These are phyloP conservation scores for Ramularia endophylla DNA, from an alignment of 2,329 filamentous ascomycete genomes.

Conservation along the genomic window DNA sequence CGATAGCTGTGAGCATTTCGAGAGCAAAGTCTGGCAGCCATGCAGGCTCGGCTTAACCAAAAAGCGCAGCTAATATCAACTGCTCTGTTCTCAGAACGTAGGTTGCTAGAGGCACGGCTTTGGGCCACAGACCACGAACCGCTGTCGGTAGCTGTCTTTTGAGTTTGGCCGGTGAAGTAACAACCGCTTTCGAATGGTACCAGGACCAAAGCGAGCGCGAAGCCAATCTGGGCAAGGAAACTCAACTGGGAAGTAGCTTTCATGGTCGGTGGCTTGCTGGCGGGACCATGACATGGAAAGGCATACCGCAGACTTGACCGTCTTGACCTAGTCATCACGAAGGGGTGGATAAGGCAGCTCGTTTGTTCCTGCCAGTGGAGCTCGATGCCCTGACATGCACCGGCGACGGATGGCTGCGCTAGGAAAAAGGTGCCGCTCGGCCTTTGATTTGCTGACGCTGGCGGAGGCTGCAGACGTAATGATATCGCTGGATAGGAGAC, in stretches of 20 bases:
- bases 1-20: no score
- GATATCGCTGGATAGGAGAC: neutral
- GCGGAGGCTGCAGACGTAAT: neutral
- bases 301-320: constrained; percentile 2
- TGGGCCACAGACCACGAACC: constrained; percentile 6
- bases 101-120: no score
- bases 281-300: constrained; percentile 13
- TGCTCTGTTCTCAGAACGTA: no score
- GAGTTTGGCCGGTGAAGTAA: constrained; percentile 16
- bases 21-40: no score
- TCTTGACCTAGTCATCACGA: constrained; percentile 11
- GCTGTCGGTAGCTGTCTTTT: constrained; percentile 20
- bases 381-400: neutral
- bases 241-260: constrained; percentile 12
- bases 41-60: no score
- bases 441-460: constrained; percentile 14
- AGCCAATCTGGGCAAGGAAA: constrained; percentile 19
- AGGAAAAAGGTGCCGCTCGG: constrained; percentile 17
- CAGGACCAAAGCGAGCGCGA: constrained; percentile 15
- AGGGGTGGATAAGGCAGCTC: constrained; percentile 8
- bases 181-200: constrained; percentile 11
- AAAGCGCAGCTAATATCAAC: no score
- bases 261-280: constrained; percentile 17
- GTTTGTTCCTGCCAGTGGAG: constrained; percentile 11
- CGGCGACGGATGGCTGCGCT: constrained; percentile 10